Conservation (phyloP, 306 rosid genomes). For the Heteromeles arbutifolia region DNA sequence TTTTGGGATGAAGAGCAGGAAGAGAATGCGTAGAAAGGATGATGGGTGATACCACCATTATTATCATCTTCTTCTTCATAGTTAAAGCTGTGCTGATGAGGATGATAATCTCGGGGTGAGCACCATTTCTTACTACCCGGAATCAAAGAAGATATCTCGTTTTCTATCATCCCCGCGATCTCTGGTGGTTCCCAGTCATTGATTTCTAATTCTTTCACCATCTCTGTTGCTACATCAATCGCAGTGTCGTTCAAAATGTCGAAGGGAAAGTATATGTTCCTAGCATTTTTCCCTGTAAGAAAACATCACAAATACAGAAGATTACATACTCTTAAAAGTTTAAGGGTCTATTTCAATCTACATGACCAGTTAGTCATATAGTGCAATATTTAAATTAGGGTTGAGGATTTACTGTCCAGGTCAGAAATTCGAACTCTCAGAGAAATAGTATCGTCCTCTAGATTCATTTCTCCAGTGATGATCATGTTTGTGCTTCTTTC, state of each 20-base stretch:
- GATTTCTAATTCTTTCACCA: constrained; percentile 83
- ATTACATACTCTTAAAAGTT: background rate
- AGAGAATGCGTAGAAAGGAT: constrained; percentile 46
- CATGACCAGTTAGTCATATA: background rate
- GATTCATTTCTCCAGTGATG: constrained; percentile 65
- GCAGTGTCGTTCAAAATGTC: constrained; percentile 71
- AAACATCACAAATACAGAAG: background rate
- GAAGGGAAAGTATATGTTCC: constrained; percentile 66
- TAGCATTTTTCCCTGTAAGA: constrained; percentile 36
- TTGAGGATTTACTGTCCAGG: constrained; percentile 31
- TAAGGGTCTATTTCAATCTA: background rate
- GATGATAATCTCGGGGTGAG: constrained; percentile 22
- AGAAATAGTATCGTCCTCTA: constrained; percentile 53
- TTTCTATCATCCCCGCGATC: constrained; percentile 74
- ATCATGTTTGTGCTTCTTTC: constrained; percentile 46
- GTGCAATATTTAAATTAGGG: background rate
- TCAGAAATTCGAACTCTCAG: constrained; percentile 60
- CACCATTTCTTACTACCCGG: constrained; percentile 48
- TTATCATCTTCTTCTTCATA: constrained; percentile 38
- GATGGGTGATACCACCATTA: constrained; percentile 20
- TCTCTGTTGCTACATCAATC: constrained; percentile 66
- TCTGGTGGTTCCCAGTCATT: constrained; percentile 63
- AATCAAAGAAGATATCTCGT: constrained; percentile 50
- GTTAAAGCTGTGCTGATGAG: constrained; percentile 49
- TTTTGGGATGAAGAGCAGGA: constrained; percentile 44